A percentile compares a stretch with the other conserved stretches of the same genome.
These are phyloP conservation scores for Claviceps sorghi DNA, from an alignment of 2,329 filamentous ascomycete species.

Conservation along the genomic window DNA sequence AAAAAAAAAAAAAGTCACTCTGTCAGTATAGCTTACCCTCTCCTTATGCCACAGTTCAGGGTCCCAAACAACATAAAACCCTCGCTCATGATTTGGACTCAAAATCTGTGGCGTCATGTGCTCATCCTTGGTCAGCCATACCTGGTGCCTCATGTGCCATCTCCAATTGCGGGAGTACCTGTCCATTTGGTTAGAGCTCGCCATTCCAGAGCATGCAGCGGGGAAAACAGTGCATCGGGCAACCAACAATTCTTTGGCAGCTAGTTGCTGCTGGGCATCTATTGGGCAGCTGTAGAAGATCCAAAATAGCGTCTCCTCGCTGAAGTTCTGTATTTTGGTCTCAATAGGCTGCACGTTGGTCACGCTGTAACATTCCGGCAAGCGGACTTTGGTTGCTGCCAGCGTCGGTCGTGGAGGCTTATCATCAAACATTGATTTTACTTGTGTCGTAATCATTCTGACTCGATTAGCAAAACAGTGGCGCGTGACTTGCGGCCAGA, in stretches of 20 bases:
- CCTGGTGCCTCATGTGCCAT: slow-evolving; percentile 51
- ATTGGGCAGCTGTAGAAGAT: slow-evolving; percentile 54
- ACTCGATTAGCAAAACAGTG: slow-evolving; percentile 7
- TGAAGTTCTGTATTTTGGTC: slow-evolving; percentile 51
- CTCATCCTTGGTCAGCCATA: slow-evolving; percentile 56
- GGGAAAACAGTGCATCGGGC: background rate
- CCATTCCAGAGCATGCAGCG: background rate
- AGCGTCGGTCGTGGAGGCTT: slow-evolving; percentile 42
- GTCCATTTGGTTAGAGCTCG: slow-evolving; percentile 3
- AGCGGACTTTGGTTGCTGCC: slow-evolving; percentile 32
- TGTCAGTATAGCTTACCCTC: slow-evolving; percentile 40
- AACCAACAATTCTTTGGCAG: slow-evolving; percentile 46
- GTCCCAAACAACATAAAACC: slow-evolving; percentile 54
- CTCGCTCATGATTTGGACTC: slow-evolving; percentile 44
- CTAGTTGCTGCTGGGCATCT: slow-evolving; percentile 48
- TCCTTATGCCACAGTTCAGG: slow-evolving; percentile 47
- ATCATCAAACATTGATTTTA: slow-evolving; percentile 48
- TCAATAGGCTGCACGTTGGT: slow-evolving; percentile 52
- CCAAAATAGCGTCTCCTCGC: slow-evolving; percentile 54
- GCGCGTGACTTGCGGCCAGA: background rate
- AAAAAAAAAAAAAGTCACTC: slow-evolving; percentile 6
- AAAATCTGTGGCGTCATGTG: slow-evolving; percentile 47
- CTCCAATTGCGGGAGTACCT: slow-evolving; percentile 52
- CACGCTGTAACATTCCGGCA: slow-evolving; percentile 54
- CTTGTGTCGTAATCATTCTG: slow-evolving; percentile 42